phyloP scores from a whole-genome alignment of 495 filamentous ascomycete species.

The Trichocladium uniseriatum region DNA sequence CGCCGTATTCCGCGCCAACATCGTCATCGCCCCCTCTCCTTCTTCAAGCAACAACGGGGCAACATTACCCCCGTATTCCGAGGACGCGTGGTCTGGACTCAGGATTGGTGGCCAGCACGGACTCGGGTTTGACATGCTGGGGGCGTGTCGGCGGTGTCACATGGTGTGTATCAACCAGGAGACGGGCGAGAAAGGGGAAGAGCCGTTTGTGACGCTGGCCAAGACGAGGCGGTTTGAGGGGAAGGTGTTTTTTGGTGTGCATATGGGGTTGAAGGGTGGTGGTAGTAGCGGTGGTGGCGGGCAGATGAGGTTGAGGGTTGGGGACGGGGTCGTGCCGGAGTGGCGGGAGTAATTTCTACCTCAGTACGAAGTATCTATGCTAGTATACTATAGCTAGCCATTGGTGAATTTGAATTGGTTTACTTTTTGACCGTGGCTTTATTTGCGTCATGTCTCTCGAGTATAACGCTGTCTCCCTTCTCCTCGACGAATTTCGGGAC shows the following conservation, averaged over 20 bases:
- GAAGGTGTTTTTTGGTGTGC: slow-evolving; percentile 78
- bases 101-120: slow-evolving; percentile 42
- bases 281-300: slow-evolving; percentile 9
- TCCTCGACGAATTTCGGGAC: too few relatives aligned
- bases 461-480: too few relatives aligned
- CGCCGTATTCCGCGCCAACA: slow-evolving; percentile 73
- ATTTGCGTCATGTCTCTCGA: too few relatives aligned
- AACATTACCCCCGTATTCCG: slow-evolving; percentile 32
- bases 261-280: slow-evolving; percentile 48
- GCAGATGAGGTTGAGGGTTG: slow-evolving; percentile 46
- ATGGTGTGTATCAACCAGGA: slow-evolving; percentile 92
- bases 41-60: too few relatives aligned
- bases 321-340: slow-evolving; percentile 38
- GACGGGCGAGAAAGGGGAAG: slow-evolving; percentile 65
- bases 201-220: slow-evolving; percentile 79
- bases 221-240: slow-evolving; percentile 76
- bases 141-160: slow-evolving; percentile 78
- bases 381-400: too few relatives aligned
- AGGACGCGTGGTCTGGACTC: slow-evolving; percentile 48
- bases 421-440: too few relatives aligned
- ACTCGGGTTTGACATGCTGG: slow-evolving; percentile 67
- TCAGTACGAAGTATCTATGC: too few relatives aligned
- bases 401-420: neutral
- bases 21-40: slow-evolving; percentile 45
- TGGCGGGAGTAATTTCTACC: slow-evolving; percentile 8